These are phyloP conservation scores for Macadamia integrifolia DNA, from an alignment of 164 flowering plant species.

Conservation along the genomic window DNA sequence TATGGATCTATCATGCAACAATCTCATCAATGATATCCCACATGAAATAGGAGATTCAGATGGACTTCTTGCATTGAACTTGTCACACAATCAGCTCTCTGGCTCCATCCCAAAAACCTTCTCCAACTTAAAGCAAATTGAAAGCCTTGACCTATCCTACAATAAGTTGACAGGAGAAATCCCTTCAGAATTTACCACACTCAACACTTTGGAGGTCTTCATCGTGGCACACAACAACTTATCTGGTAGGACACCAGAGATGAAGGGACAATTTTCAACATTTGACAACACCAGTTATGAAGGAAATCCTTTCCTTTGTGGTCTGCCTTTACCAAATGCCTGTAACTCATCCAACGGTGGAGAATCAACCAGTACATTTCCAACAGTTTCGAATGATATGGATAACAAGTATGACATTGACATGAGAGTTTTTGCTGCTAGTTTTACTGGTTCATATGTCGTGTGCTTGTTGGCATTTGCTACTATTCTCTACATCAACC, in stretches of 20 bases:
- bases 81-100: constrained; percentile 13
- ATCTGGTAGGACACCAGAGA: constrained; percentile 8
- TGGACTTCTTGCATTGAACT: constrained; percentile 8
- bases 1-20: constrained; percentile 22
- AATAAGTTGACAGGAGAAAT: constrained; percentile 22
- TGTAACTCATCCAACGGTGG: neutral
- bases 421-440: neutral
- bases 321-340: constrained; percentile 4
- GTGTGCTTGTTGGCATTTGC: neutral
- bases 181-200: constrained; percentile 13
- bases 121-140: constrained; percentile 12
- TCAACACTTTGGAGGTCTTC: constrained; percentile 8
- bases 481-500: neutral
- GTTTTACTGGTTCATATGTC: constrained; percentile 1
- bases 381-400: too few relatives aligned
- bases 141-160: constrained; percentile 26
- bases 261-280: constrained; percentile 14
- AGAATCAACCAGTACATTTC: neutral
- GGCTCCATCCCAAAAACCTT: constrained; percentile 17
- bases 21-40: constrained; percentile 18
- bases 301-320: constrained; percentile 19
- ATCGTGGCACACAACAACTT: constrained; percentile 20
- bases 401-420: neutral
- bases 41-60: constrained; percentile 15
- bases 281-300: constrained; percentile 13